Evolutionary conservation across 148 eudicot species (phyloP).

Genomic region (Chenopodium berlandieri): DNA sequence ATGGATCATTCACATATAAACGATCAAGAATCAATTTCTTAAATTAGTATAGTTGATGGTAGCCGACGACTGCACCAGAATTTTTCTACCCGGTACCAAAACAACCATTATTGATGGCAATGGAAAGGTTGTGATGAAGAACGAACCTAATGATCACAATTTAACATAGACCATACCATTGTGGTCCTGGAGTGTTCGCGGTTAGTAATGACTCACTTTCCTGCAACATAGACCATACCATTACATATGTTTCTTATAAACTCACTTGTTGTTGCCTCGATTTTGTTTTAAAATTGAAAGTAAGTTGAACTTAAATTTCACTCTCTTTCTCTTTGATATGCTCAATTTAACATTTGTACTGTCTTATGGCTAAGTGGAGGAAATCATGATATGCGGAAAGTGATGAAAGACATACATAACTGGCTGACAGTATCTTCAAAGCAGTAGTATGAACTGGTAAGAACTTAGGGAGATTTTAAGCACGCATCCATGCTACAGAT

Average conservation of each 20-base stretch:
- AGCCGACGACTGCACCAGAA: no score
- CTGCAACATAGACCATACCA: background rate
- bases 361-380: background rate
- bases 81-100: conserved; percentile 30
- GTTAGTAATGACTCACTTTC: conserved; percentile 20
- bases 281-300: background rate
- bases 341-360: background rate
- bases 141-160: conserved; percentile 44
- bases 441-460: conserved; percentile 47
- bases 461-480: background rate
- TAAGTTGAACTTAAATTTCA: no score
- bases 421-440: conserved; percentile 36
- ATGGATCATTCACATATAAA: no score
- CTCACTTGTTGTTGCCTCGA: no score
- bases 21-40: no score
- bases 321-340: background rate
- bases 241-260: no score
- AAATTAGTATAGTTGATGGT: no score
- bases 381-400: conserved; percentile 17
- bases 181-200: conserved; percentile 48
- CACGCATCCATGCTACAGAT: background rate
- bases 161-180: conserved; percentile 45
- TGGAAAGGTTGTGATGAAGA: conserved; percentile 40
- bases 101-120: conserved; percentile 40
- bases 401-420: conserved; percentile 28